A percentile compares a stretch with the other conserved stretches of the same genome.
Evolutionary conservation across 2,329 filamentous ascomycete species (phyloP).

Genomic region (Aspergillus unguis): DNA sequence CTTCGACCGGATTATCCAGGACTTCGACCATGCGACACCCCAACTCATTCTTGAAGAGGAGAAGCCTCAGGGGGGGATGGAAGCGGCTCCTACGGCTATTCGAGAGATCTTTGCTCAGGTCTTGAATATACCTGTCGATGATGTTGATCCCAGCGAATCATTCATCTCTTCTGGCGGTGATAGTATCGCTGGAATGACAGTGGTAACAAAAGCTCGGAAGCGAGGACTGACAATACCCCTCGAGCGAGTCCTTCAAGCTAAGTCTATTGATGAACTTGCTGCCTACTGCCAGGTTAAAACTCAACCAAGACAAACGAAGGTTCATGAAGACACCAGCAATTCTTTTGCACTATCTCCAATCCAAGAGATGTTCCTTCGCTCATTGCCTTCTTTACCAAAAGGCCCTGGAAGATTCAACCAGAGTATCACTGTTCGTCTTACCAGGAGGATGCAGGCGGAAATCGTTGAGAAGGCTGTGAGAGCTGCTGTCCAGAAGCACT

Average conservation of each 20-base stretch:
- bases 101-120: slow-evolving; percentile 36
- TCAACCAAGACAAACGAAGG: slow-evolving; percentile 10
- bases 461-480: slow-evolving; percentile 27
- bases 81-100: slow-evolving; percentile 22
- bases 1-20: slow-evolving; percentile 40
- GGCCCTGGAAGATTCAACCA: slow-evolving; percentile 32
- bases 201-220: slow-evolving; percentile 37
- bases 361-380: slow-evolving; percentile 33
- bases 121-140: slow-evolving; percentile 33
- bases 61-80: slow-evolving; percentile 15
- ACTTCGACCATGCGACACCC: slow-evolving; percentile 31
- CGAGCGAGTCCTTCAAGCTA: slow-evolving; percentile 34
- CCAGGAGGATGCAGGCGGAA: slow-evolving; percentile 23
- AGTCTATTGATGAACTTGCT: slow-evolving; percentile 32
- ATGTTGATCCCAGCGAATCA: slow-evolving; percentile 33
- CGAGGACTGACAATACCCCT: slow-evolving; percentile 33
- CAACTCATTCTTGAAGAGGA: slow-evolving; percentile 19
- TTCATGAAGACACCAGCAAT: slow-evolving; percentile 25
- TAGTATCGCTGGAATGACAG: slow-evolving; percentile 40
- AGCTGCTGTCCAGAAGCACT: slow-evolving; percentile 31
- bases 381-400: slow-evolving; percentile 18
- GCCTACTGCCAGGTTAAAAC: slow-evolving; percentile 20
- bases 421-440: slow-evolving; percentile 32
- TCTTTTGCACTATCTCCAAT: slow-evolving; percentile 34
- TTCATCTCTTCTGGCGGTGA: slow-evolving; percentile 40